Percentiles rank a stretch among this genome's conserved stretches.
Evolutionary conservation across 768 basidiomycete species (phyloP).

Genomic region (Russula virescens): DNA sequence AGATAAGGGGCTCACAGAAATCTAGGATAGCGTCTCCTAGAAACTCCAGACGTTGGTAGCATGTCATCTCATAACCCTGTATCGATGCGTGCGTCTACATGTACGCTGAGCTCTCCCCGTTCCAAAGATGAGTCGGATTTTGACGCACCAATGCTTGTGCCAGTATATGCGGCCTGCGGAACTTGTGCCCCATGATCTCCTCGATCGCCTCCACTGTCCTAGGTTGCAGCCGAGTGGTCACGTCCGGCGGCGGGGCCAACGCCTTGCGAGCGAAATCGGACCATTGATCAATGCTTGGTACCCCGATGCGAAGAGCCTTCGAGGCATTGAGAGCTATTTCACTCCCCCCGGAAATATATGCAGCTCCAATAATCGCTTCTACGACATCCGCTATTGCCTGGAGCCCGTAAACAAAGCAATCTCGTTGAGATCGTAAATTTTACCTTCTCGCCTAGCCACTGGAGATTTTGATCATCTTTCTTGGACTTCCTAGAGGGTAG

Average conservation of each 20-base stretch:
- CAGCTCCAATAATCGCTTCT: conserved; percentile 81
- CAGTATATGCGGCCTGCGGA: conserved; percentile 57
- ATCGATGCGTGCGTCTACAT: conserved; percentile 63
- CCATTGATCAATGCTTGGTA: conserved; percentile 63
- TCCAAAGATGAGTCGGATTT: neutral
- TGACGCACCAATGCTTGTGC: conserved; percentile 63
- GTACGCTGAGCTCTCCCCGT: neutral
- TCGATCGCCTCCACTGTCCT: conserved; percentile 55
- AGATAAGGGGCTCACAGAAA: conserved; percentile 48
- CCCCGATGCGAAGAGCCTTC: conserved; percentile 59
- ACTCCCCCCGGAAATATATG: conserved; percentile 66
- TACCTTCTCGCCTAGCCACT: conserved; percentile 78
- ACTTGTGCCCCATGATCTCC: conserved; percentile 54
- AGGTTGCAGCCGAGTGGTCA: conserved; percentile 41
- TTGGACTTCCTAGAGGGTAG: conserved; percentile 7
- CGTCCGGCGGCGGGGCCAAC: conserved; percentile 39
- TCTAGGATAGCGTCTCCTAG: conserved; percentile 84
- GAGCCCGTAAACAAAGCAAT: neutral
- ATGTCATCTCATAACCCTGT: conserved; percentile 47
- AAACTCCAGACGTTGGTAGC: conserved; percentile 77
- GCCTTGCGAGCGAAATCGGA: conserved; percentile 57
- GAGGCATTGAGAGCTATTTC: conserved; percentile 58
- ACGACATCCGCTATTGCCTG: conserved; percentile 80
- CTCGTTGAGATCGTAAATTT: conserved; percentile 6
- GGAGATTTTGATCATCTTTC: conserved; percentile 38